Conservation (phyloP, 202 grass and related monocot genomes). For the Hordeum pubiflorum region DNA sequence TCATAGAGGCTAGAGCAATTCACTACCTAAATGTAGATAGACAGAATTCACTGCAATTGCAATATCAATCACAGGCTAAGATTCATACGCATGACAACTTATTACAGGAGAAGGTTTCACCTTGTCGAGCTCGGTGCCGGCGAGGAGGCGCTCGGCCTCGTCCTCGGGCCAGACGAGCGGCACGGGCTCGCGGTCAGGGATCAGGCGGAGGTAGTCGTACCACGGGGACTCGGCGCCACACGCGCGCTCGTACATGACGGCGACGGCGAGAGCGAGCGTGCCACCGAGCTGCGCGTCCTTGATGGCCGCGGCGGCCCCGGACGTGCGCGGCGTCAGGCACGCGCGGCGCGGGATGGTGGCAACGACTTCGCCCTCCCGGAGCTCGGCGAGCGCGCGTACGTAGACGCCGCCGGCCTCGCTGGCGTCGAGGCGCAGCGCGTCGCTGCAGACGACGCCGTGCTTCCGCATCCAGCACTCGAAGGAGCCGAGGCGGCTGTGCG, state of each 20-base stretch:
- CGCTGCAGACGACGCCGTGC: constrained; percentile 71
- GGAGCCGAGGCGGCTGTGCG: constrained; percentile 49
- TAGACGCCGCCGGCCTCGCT: constrained; percentile 37
- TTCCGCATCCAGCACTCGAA: constrained; percentile 79
- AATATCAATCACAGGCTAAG: neutral
- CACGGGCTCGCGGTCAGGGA: constrained; percentile 68
- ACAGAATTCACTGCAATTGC: neutral
- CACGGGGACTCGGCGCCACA: constrained; percentile 47
- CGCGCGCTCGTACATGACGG: constrained; percentile 78
- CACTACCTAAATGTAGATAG: neutral
- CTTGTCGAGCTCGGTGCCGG: constrained; percentile 84
- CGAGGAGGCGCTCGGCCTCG: constrained; percentile 54
- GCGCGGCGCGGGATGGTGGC: constrained; percentile 69
- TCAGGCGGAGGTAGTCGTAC: constrained; percentile 61
- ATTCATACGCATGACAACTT: neutral
- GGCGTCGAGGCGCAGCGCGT: constrained; percentile 57
- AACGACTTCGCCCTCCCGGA: constrained; percentile 62
- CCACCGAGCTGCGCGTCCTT: constrained; percentile 53
- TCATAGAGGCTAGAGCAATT: neutral
- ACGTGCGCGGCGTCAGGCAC: constrained; percentile 70
- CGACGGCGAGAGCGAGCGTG: constrained; percentile 51
- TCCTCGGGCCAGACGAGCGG: constrained; percentile 68
- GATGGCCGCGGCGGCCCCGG: constrained; percentile 41
- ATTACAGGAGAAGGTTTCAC: constrained; percentile 23
- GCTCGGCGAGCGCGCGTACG: constrained; percentile 42